These are phyloP conservation scores for Paramecium caudatum DNA, from an alignment of 73 alveolate species.

Conservation along the genomic window DNA sequence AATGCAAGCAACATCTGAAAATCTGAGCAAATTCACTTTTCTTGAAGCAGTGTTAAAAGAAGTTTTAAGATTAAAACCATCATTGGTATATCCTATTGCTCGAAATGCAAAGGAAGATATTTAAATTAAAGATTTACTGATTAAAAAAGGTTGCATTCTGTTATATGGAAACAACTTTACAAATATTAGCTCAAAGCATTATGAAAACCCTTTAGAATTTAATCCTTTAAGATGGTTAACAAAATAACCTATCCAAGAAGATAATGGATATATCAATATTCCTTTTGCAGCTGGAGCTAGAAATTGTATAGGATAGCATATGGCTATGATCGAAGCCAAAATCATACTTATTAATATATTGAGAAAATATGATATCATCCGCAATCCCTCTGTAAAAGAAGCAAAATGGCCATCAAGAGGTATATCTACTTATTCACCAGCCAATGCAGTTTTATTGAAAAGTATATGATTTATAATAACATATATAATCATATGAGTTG, in stretches of 20 bases:
- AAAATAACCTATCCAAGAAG: neutral
- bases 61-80: slow-evolving; percentile 18
- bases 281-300: slow-evolving; percentile 78
- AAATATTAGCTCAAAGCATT: neutral
- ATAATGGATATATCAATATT: slow-evolving; percentile 18
- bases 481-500: too few species aligned
- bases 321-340: slow-evolving; percentile 50
- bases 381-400: neutral
- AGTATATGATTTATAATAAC: too few species aligned
- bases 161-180: neutral
- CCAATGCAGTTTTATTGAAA: neutral
- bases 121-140: neutral
- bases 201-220: slow-evolving; percentile 55
- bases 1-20: neutral
- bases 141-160: slow-evolving; percentile 3
- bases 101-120: neutral
- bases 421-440: neutral
- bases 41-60: neutral
- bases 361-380: slow-evolving; percentile 34
- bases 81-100: neutral
- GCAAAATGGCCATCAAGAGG: slow-evolving; percentile 42
- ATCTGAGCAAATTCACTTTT: neutral
- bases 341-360: slow-evolving; percentile 1
- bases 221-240: slow-evolving; percentile 44
- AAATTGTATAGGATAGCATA: slow-evolving; percentile 77